These are phyloP conservation scores for Hypoxylon sp. DNA, from an alignment of 2,329 filamentous ascomycete genomes.

Conservation along the genomic window DNA sequence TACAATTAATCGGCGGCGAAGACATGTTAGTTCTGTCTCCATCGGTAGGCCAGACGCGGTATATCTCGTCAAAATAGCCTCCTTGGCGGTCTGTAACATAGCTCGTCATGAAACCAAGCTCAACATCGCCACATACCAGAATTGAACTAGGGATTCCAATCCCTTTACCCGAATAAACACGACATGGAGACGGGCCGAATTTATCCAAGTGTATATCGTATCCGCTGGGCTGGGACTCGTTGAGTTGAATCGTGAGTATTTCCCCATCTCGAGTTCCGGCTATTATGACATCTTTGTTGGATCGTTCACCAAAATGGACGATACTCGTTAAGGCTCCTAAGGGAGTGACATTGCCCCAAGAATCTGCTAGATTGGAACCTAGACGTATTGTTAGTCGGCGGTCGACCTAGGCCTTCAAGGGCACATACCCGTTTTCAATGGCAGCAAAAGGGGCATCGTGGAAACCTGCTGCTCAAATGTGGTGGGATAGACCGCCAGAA, in stretches of 20 bases:
- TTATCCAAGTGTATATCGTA: slow-evolving; percentile 36
- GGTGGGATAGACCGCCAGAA: slow-evolving; percentile 42
- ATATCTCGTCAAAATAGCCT: slow-evolving; percentile 56
- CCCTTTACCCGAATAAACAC: slow-evolving; percentile 46
- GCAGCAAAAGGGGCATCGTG: slow-evolving; percentile 20
- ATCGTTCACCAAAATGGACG: slow-evolving; percentile 50
- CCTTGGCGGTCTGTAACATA: slow-evolving; percentile 9
- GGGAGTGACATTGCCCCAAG: slow-evolving; percentile 14
- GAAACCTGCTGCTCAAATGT: slow-evolving; percentile 5
- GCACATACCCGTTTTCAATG: slow-evolving; percentile 36
- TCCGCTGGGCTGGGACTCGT: slow-evolving; percentile 33
- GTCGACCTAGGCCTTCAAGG: background rate
- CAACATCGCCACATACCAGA: slow-evolving; percentile 55
- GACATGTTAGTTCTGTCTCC: slow-evolving; percentile 59
- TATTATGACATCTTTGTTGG: slow-evolving; percentile 52
- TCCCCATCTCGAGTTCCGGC: slow-evolving; percentile 66
- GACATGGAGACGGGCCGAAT: slow-evolving; percentile 50
- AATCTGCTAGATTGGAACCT: slow-evolving; percentile 2
- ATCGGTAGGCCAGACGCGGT: slow-evolving; percentile 66
- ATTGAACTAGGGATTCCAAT: slow-evolving; percentile 60
- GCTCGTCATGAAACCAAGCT: slow-evolving; percentile 47
- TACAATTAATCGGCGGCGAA: slow-evolving; percentile 63
- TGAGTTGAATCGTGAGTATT: slow-evolving; percentile 56
- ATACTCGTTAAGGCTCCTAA: slow-evolving; percentile 63
- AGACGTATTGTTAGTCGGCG: background rate